These are phyloP conservation scores for Annulohypoxylon moriforme DNA, from an alignment of 495 filamentous ascomycete species.

Conservation along the genomic window DNA sequence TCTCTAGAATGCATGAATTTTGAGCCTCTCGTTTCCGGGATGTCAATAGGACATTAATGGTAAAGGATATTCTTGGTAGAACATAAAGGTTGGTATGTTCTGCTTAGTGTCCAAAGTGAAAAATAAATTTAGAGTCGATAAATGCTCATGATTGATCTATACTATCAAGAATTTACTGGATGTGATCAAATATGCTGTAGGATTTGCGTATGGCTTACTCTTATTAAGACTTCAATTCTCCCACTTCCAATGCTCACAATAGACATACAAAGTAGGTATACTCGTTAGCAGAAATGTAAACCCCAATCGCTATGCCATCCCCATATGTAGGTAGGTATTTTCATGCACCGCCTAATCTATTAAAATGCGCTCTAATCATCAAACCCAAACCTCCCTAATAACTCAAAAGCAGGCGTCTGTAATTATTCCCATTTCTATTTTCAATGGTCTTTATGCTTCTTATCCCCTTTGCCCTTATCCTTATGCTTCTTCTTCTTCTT, in stretches of 20 bases:
- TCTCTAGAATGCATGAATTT: constrained; percentile 34
- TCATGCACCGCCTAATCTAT: too few species aligned
- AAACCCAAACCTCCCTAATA: background rate
- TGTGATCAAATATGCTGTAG: too few species aligned
- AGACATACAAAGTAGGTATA: background rate
- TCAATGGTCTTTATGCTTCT: constrained; percentile 32
- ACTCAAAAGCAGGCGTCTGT: background rate
- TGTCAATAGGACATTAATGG: background rate
- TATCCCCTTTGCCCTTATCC: constrained; percentile 26
- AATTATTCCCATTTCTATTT: constrained; percentile 6
- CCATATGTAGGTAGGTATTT: background rate
- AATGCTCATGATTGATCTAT: constrained; percentile 3
- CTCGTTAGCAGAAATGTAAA: background rate
- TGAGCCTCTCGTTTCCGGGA: constrained; percentile 24
- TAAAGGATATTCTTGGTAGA: constrained; percentile 21
- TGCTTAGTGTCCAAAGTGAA: constrained; percentile 22
- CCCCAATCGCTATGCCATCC: constrained; percentile 27
- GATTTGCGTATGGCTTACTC: too few species aligned
- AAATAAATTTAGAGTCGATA: constrained; percentile 20
- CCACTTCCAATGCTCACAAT: background rate
- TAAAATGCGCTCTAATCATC: background rate
- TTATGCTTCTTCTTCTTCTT: constrained; percentile 22
- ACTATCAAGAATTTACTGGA: too few species aligned
- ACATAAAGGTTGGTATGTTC: constrained; percentile 25
- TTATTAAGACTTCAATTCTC: background rate